Evolutionary conservation across 345 rosid genomes (phyloP), one percentile per base, ranked within the genome.

Genomic region (Corymbia maculata): DNA sequence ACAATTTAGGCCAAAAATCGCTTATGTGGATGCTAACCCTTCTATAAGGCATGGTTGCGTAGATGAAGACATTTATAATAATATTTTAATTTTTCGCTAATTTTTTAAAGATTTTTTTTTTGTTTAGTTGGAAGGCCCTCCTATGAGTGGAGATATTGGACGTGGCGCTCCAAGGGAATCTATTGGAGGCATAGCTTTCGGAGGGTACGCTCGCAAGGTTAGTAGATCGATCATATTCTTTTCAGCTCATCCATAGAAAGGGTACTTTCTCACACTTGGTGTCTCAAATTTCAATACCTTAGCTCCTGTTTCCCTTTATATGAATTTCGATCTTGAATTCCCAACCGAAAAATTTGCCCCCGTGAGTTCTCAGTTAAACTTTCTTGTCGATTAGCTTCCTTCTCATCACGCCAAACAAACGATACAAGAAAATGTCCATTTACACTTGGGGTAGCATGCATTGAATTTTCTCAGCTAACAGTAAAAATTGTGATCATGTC

Each of bases 81-180:
- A 36, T 36, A 36, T 36, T 36, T 36, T 36, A 36, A 36, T 36
- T 36, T 36, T 36, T 36, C 42, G 42, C 42, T 36, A 36, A 36
- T 36, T 36, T 36, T 36, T 36, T 36, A 36, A 36, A 36, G 42
- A 36, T 36, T 36, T 36, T 36, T 36, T 36, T 36, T 36, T 36
- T 36, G 42, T 36, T 36, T 86, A 94, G 96, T 89, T 94, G 94
- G 96, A 94, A 88, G 96, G 94, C 47, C 94, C 94, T 57, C 95
- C 95, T 8, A 94, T 93, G 96, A 95, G 95, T 85, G 95, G 96
- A 52, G 96, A 94, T 82, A 95, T 94, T 28, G 95, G 96, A 59
- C 92, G 90, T 79, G 95, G 95, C 68, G 93, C 95, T 87, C 92
- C 95, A 52, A 90, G 92, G 86, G 93, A 92, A 89, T 90, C 94